phyloP scores from a whole-genome alignment of 345 rosid genomes.

The Aegle marmelos region DNA sequence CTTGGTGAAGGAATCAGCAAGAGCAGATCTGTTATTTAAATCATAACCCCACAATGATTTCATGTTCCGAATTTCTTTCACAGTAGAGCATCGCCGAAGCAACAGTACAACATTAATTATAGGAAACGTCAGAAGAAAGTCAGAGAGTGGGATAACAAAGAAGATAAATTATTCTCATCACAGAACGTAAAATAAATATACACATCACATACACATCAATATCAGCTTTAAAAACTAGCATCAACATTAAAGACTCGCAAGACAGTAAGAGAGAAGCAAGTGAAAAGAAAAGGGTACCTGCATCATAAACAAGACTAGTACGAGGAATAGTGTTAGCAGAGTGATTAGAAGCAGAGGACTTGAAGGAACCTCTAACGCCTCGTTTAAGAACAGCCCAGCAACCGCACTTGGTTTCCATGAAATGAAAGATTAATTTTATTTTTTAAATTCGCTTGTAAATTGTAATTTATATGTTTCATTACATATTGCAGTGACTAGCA shows the following conservation, averaged over 20 bases:
- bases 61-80: not conserved
- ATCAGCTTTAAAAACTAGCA: not conserved
- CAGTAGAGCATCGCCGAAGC: not conserved
- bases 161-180: not conserved
- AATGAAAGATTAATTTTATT: no score
- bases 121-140: not conserved
- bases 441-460: no score
- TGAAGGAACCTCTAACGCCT: slow-evolving; percentile 45
- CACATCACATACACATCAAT: slow-evolving; percentile 3
- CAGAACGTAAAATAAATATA: not conserved
- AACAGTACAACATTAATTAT: not conserved
- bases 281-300: slow-evolving; percentile 32
- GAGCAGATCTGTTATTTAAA: slow-evolving; percentile 18
- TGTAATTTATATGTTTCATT: no score
- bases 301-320: slow-evolving; percentile 76
- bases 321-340: slow-evolving; percentile 64
- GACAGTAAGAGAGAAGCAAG: not conserved
- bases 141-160: not conserved
- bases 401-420: slow-evolving; percentile 51
- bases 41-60: not conserved
- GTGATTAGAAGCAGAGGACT: slow-evolving; percentile 52
- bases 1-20: slow-evolving; percentile 5
- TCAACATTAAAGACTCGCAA: no score
- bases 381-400: slow-evolving; percentile 64
- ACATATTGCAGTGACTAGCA: not conserved